These are phyloP conservation scores for Chloris gayana DNA, from an alignment of 176 grass and related monocot species.

Conservation along the genomic window DNA sequence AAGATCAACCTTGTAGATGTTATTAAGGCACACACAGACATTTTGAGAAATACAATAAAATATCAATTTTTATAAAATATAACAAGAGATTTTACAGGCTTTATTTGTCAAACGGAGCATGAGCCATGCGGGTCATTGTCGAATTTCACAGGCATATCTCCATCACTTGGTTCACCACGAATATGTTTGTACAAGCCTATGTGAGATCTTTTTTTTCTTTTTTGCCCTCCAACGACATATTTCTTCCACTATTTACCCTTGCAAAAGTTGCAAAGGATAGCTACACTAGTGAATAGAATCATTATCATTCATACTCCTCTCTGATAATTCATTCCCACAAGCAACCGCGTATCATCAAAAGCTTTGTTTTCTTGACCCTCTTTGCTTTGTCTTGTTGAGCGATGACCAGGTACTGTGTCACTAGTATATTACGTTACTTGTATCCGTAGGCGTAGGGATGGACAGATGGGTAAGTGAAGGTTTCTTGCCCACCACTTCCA, in stretches of 20 bases:
- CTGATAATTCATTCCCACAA: not conserved
- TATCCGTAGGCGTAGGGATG: not conserved
- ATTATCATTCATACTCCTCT: not conserved
- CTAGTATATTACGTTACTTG: not conserved
- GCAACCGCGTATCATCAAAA: not conserved
- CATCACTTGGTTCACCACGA: not conserved
- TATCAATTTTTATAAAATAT: no score
- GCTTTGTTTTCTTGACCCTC: not conserved
- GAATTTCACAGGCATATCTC: not conserved
- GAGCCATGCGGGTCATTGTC: not conserved
- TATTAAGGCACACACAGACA: no score
- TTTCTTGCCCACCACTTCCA: conserved; percentile 48
- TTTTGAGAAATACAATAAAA: no score
- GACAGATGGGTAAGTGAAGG: not conserved
- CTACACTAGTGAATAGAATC: not conserved
- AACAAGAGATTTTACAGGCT: no score
- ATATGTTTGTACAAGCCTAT: not conserved
- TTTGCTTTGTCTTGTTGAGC: not conserved
- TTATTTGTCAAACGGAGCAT: no score
- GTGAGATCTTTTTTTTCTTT: not conserved
- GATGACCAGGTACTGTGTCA: not conserved
- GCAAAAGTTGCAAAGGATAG: not conserved
- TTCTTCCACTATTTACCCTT: not conserved
- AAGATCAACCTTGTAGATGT: no score
- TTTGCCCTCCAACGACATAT: not conserved